Evolutionary conservation across 2,329 filamentous ascomycete genomes (phyloP).

Genomic region (Amylocarpus encephaloides): DNA sequence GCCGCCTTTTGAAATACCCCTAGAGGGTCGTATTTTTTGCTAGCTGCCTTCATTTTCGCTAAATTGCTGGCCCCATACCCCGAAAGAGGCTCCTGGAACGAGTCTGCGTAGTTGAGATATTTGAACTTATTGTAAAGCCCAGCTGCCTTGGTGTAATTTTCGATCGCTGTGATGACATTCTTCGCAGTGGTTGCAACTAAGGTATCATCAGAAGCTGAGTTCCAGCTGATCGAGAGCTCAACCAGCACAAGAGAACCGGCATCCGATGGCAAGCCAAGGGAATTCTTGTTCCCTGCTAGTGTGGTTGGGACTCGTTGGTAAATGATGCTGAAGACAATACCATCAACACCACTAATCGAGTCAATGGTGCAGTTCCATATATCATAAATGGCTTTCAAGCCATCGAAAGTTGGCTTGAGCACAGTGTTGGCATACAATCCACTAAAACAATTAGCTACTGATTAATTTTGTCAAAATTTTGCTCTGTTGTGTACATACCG

Average conservation of each 20-base stretch:
- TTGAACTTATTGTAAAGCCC: background rate
- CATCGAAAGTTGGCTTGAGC: background rate
- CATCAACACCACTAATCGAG: background rate
- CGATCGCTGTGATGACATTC: background rate
- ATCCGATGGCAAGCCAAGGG: background rate
- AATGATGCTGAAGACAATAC: background rate
- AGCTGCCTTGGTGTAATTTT: background rate
- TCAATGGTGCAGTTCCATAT: background rate
- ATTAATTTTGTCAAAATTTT: background rate
- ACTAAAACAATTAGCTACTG: background rate
- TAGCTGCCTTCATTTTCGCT: constrained; percentile 16
- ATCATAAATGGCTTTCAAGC: background rate
- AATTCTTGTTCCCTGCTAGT: background rate
- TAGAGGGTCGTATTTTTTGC: constrained; percentile 24
- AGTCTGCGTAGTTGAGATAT: constrained; percentile 12
- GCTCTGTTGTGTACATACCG: background rate
- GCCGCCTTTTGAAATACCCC: constrained; percentile 25
- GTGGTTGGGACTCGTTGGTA: background rate
- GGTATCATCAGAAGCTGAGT: background rate
- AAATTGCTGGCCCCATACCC: constrained; percentile 9
- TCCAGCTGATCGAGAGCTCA: background rate
- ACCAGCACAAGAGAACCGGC: background rate
- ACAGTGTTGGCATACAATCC: background rate
- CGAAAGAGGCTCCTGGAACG: constrained; percentile 4
- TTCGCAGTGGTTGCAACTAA: background rate